Evolutionary conservation across 1,284 basidiomycete species (phyloP), one percentile per base, ranked within the genome.

Genomic region (Cryptococcus sp.): DNA sequence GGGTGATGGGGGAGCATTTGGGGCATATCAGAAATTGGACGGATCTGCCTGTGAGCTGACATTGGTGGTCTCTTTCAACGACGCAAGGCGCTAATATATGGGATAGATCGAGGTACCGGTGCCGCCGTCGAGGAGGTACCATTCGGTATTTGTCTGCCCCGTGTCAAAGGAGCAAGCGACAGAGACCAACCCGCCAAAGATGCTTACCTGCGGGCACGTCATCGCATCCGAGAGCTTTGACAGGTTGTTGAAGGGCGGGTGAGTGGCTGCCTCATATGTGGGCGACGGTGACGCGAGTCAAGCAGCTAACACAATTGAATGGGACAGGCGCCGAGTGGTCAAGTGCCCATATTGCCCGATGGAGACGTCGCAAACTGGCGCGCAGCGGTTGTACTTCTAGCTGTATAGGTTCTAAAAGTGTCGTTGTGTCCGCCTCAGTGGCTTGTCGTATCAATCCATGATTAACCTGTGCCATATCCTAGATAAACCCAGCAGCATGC

Each of bases 161-260:
- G 95, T 99, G 33, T 95, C 91, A 15, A 98, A 98, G 77, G 95
- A 98, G 71, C 93, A 96, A 76, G 86, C 91, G 13, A 95, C 91
- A 1, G 88, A 93, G 52, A 74, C 82, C 57, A 99, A 98, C 73
- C 96, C 94, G 20, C 95, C 95, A 0, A 96, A 96, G 90, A 94
- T 97, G 89, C 86, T 98, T 81, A 79, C 81, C 1, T 98, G 95
- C 72, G 95, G 95, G 0, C 96, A 99, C 77, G 91, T 95, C 38
- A 85, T 97, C 49, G 87, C 89, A 2, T 87, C 87, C 69, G 93
- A 96, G 66, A 92, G 89, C 71, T 79, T 96, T 64, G 83, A 84
- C 59, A 89, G 91, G 71, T 79, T 97, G 47, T 85, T 87, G 69
- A 96, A 95, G 78, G 83, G 87, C 67, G 88, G 88, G 93, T 94